Evolutionary conservation across 768 basidiomycete species (phyloP), one percentile per base, ranked within the genome.

Genomic region (Naganishia antarctica): DNA sequence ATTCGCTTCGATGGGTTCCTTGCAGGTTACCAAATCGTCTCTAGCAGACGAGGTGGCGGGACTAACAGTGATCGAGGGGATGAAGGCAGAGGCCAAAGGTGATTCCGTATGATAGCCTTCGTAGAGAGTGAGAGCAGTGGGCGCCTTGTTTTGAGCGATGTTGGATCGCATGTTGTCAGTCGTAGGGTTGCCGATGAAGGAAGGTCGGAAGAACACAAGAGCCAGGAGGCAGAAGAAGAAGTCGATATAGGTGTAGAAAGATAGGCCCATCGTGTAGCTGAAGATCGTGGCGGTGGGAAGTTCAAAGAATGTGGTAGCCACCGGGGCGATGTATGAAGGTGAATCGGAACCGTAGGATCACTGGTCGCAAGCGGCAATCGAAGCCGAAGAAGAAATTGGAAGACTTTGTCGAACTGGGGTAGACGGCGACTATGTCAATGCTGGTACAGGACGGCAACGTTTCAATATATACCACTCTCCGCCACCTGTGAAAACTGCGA

Each of bases 31-130:
- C 4, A 21, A 21, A 16, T 23, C 11, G 21, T 41, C 12, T n/a
- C 34, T 8, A 23, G 34, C 2, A n/a, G 21, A 21, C 50, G 15
- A 26, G 8, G 31, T 21, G 3, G 53, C 53, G 21, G 53, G 34
- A 40, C 53, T 57, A 13, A 57, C 53, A 23, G 34, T 37, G 26
- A 57, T 57, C 5, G 37, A 57, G 9, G 53, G 53, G 11, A 57
- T 40, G 21, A n/a, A n/a, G 23, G 53, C 34, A 34, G 53, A 57
- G 23, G 32, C 9, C 23, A 57, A 26, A 18, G 53, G 53, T 0
- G 37, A n/a, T 21, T 57, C 23, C 2, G 25, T 21, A 12, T 15
- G 18, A 16, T 26, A 37, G 9, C 23, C 25, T 7, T 21, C 5
- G 5, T 57, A 11, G n/a, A 40, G 8, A 6, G 31, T 23, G 8